phyloP scores from a whole-genome alignment of 306 rosid species.

The Vigna nakashimae region DNA sequence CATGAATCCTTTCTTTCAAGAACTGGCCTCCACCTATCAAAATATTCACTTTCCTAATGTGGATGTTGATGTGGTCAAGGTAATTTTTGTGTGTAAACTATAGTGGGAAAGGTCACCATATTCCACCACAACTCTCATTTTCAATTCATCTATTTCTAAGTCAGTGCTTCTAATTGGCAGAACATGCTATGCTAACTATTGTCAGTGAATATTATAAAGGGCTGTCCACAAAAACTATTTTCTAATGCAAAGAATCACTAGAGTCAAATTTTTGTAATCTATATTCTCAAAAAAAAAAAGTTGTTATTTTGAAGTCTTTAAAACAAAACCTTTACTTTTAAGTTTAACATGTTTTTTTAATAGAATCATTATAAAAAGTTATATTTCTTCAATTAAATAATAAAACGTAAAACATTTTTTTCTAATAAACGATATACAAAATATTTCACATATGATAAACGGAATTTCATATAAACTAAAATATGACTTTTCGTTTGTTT shows the following conservation, averaged over 20 bases:
- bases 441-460: too few species aligned
- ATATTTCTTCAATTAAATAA: too few species aligned
- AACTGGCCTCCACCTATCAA: conserved; percentile 50
- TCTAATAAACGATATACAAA: too few species aligned
- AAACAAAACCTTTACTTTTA: background rate
- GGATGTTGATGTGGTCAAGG: conserved; percentile 65
- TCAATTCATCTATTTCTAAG: conserved; percentile 23
- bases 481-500: too few species aligned
- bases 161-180: conserved; percentile 19
- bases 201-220: background rate
- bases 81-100: conserved; percentile 30
- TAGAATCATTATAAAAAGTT: too few species aligned
- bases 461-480: too few species aligned
- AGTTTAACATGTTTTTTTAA: too few species aligned
- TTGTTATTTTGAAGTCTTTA: background rate
- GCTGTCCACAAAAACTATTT: conserved; percentile 1
- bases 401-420: too few species aligned
- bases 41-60: conserved; percentile 48
- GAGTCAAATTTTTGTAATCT: background rate
- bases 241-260: background rate
- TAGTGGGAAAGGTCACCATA: background rate
- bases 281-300: background rate
- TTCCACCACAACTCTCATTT: background rate
- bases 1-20: conserved; percentile 52
- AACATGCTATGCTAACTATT: conserved; percentile 19